These are phyloP conservation scores for Cadophora sp. DNA, from an alignment of 2,329 filamentous ascomycete genomes.

Conservation along the genomic window DNA sequence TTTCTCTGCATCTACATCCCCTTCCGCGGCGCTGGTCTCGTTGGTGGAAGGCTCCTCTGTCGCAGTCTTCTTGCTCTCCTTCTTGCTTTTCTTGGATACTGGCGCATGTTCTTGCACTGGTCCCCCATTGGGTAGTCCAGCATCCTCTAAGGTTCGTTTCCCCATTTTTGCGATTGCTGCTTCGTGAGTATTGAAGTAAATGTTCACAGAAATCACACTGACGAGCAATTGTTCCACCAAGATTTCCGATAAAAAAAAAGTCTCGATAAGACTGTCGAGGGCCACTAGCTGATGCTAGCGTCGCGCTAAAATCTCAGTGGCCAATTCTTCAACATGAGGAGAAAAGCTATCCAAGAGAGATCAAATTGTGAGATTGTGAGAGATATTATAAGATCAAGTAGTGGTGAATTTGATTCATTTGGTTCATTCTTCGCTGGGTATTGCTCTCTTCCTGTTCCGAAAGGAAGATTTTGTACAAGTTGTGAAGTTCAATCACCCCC, in stretches of 20 bases:
- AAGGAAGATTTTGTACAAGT: conserved; percentile 15
- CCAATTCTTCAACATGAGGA: background rate
- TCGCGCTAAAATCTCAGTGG: background rate
- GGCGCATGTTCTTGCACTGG: conserved; percentile 25
- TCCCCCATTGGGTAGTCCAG: conserved; percentile 35
- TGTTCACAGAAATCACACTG: conserved; percentile 5
- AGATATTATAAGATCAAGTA: background rate
- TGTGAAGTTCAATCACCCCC: conserved; percentile 4
- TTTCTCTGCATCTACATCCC: conserved; percentile 44
- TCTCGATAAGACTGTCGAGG: conserved; percentile 12
- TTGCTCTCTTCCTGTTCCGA: conserved; percentile 5
- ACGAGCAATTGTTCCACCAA: conserved; percentile 1
- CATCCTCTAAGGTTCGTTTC: conserved; percentile 44
- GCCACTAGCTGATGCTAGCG: background rate
- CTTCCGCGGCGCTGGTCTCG: conserved; percentile 33
- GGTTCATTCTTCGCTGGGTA: conserved; percentile 8
- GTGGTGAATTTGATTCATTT: conserved; percentile 17
- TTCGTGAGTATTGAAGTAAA: conserved; percentile 13
- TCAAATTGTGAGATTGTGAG: background rate
- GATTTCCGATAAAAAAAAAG: conserved; percentile 17
- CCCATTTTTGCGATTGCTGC: conserved; percentile 36
- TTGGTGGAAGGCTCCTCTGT: conserved; percentile 29
- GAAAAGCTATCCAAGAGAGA: too few species aligned
- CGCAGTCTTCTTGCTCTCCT: conserved; percentile 39
- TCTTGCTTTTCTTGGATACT: conserved; percentile 42